These are phyloP conservation scores for Pyricularia grisea DNA, from an alignment of 2,329 filamentous ascomycete genomes.

Conservation along the genomic window DNA sequence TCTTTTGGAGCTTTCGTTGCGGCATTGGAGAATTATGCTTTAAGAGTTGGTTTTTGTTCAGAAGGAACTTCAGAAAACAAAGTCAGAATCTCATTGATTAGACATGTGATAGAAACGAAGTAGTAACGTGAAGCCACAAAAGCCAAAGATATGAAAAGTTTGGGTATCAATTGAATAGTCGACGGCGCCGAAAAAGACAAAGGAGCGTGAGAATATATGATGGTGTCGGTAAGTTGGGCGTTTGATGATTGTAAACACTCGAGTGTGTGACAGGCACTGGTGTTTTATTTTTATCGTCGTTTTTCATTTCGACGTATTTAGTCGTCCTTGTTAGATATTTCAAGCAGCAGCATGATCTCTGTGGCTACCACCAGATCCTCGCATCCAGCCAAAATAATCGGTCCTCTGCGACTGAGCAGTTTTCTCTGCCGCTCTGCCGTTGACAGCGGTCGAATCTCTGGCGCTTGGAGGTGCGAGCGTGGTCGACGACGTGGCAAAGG, in stretches of 20 bases:
- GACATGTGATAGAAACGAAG: not conserved
- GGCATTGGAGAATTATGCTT: not conserved
- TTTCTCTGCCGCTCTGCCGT: not conserved
- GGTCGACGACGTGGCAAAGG: constrained; percentile 7
- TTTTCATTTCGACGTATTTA: not conserved
- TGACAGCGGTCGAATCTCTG: not conserved
- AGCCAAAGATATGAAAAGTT: not conserved
- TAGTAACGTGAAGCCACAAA: not conserved
- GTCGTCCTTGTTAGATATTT: not conserved
- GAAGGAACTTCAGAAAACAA: not conserved
- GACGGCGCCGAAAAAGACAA: not conserved
- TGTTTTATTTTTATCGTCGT: not conserved
- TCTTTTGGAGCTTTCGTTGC: not conserved
- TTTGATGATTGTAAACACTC: not conserved
- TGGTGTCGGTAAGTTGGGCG: not conserved
- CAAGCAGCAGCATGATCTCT: not conserved
- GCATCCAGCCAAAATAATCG: constrained; percentile 13
- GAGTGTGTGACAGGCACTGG: not conserved
- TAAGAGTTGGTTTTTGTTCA: not conserved
- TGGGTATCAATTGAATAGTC: constrained; percentile 1
- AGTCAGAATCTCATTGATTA: not conserved
- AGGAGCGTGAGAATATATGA: not conserved
- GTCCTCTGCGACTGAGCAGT: constrained; percentile 4
- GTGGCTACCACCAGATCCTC: constrained; percentile 6
- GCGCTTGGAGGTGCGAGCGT: not conserved